A percentile compares a stretch with the other conserved stretches of the same genome.
phyloP scores from a whole-genome alignment of 2,329 filamentous ascomycete genomes.

The Fusarium vanettenii region DNA sequence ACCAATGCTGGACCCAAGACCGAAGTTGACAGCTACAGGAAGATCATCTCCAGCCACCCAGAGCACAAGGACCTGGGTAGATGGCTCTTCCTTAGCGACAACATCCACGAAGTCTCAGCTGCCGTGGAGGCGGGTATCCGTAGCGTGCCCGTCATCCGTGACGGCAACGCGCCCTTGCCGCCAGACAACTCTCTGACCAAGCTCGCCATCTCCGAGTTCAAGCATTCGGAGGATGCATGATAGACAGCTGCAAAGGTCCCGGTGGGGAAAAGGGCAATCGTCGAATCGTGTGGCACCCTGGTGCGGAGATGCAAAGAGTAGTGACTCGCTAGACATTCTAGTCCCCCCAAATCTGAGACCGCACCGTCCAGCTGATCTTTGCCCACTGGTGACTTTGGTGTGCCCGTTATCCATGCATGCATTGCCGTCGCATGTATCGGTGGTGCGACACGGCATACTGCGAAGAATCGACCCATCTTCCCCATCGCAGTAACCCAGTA shows the following conservation, averaged over 20 bases:
- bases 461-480: conserved; percentile 26
- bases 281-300: conserved; percentile 35
- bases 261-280: conserved; percentile 32
- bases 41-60: conserved; percentile 63
- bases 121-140: conserved; percentile 72
- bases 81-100: conserved; percentile 86
- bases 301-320: conserved; percentile 39
- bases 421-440: conserved; percentile 26
- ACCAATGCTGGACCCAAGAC: conserved; percentile 82
- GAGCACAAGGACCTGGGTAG: conserved; percentile 57
- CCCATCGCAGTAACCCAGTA: conserved; percentile 19
- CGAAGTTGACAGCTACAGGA: conserved; percentile 73
- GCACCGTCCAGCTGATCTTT: conserved; percentile 35
- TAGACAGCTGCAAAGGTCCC: conserved; percentile 31
- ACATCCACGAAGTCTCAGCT: conserved; percentile 75
- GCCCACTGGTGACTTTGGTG: conserved; percentile 33
- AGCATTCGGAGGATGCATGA: conserved; percentile 40
- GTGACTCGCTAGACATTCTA: conserved; percentile 42
- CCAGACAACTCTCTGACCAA: conserved; percentile 55
- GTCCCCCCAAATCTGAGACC: conserved; percentile 40
- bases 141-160: conserved; percentile 71
- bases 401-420: conserved; percentile 36
- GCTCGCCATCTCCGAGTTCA: conserved; percentile 52
- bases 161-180: conserved; percentile 75
- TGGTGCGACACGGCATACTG: conserved; percentile 30